Evolutionary conservation across 1,139 yeast genomes (phyloP), one percentile per base, ranked within the genome.

Genomic region (Zygosaccharomyces sapae): DNA sequence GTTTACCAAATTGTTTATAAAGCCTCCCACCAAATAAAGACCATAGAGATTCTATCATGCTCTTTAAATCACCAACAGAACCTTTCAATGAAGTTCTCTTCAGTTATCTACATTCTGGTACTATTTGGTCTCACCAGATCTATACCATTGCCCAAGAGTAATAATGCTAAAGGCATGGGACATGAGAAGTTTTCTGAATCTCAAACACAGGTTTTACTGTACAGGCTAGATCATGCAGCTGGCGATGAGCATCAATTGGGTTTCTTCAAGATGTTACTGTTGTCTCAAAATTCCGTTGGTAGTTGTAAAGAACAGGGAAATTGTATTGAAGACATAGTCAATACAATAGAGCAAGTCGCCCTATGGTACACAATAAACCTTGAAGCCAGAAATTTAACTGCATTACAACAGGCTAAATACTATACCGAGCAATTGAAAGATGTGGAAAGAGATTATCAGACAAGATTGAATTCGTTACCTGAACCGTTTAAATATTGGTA

Each of bases 301-400:
- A 19, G 18, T 25, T 37, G 40, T 30, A 13, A 18, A 40, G 27
- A 43, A 18, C 16, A 8, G 37, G 33, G 24, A 20, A 24, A 9
- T 12, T 33, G 19, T 5, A 40, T 43, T n/a, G 20, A 22, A 4
- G 31, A 33, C 18, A 39, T 48, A 7, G 38, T 48, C 5, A 45
- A 41, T 8, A 8, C 45, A 2, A 33, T 42, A 16, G 51, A 48
- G 30, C 37, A 48, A 19, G 40, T 48, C 24, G 35, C 38, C 5
- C 43, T 48, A 19, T 9, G n/a, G n/a, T 10, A 27, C 13, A 9
- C 12, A 27, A 27, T 27, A 27, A 5, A 27, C n/a, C n/a, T 12
- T 12, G 7, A 13, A 25, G 19, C 10, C 18, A 7, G 31, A 24
- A 37, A 37, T 24, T 25, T 8, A 9, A 16, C 40, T 18, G 5